A percentile compares a stretch with the other conserved stretches of the same genome.
Evolutionary conservation across 2,329 filamentous ascomycete species (phyloP).

Genomic region (Kalaharituber pfeilii): DNA sequence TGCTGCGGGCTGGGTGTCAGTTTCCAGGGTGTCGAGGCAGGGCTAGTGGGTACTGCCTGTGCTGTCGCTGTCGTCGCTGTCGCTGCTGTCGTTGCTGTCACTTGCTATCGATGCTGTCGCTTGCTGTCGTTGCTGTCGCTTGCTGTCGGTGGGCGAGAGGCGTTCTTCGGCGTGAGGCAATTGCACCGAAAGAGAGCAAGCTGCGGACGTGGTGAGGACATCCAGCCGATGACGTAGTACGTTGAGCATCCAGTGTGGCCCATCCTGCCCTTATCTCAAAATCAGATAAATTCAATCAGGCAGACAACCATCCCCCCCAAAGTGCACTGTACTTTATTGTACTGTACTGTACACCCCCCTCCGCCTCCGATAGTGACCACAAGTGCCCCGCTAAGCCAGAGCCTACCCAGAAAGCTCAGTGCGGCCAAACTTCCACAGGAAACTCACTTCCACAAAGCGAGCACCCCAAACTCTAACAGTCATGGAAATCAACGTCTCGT

Average conservation of each 20-base stretch:
- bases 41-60: not conserved
- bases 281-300: not conserved
- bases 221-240: not conserved
- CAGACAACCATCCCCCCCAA: too few species aligned
- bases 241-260: not conserved
- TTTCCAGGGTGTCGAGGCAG: not conserved
- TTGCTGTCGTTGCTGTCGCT: not conserved
- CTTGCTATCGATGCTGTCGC: too few species aligned
- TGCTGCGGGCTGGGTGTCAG: not conserved
- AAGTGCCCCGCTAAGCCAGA: too few species aligned
- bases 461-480: conserved; percentile 5
- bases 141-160: not conserved
- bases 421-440: too few species aligned
- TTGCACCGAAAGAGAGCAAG: not conserved
- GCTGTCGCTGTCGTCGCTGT: not conserved
- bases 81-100: too few species aligned
- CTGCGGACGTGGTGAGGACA: not conserved
- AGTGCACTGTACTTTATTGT: too few species aligned
- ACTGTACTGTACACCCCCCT: too few species aligned
- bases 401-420: too few species aligned
- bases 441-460: not conserved
- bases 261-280: not conserved
- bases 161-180: not conserved
- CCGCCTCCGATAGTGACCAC: not conserved
- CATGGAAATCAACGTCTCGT: conserved; percentile 9